phyloP scores from a whole-genome alignment of 139 green algal genomes.

The Astrephomene gubernaculifera region DNA sequence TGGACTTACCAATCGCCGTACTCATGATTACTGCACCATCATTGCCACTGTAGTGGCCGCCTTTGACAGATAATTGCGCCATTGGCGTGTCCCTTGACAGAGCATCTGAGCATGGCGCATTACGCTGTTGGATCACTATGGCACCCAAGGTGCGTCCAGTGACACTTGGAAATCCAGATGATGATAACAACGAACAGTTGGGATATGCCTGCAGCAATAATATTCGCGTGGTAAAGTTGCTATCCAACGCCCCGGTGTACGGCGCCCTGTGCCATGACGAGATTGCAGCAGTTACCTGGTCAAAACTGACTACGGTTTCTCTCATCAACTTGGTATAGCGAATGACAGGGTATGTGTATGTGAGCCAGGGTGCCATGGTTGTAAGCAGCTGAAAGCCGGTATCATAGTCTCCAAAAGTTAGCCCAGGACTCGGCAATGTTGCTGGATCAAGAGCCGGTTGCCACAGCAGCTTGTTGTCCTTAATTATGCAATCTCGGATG shows the following conservation, averaged over 20 bases:
- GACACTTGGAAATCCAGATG: not conserved
- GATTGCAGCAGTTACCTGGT: too few relatives aligned
- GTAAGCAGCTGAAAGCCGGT: not conserved
- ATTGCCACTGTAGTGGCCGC: not conserved
- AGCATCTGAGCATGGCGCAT: not conserved
- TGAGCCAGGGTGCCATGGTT: not conserved
- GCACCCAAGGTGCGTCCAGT: not conserved
- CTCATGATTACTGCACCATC: not conserved
- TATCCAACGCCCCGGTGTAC: too few relatives aligned
- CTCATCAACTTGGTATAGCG: too few relatives aligned
- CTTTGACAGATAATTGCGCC: not conserved
- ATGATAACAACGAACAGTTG: not conserved
- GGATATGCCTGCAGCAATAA: not conserved
- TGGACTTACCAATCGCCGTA: not conserved
- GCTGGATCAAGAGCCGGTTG: not conserved
- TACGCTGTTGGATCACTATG: not conserved
- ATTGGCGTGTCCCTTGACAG: not conserved
- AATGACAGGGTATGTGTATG: not conserved
- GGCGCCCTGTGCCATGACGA: too few relatives aligned
- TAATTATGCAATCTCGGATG: not conserved
- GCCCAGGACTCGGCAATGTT: not conserved
- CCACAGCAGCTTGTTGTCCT: slow-evolving; percentile 17
- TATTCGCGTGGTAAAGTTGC: not conserved
- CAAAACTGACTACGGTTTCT: too few relatives aligned
- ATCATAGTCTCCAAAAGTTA: not conserved